Base-by-base conservation (phyloP, 225 moss, liverwort and hornwort species). In the Sphagnum contortum region DNA sequence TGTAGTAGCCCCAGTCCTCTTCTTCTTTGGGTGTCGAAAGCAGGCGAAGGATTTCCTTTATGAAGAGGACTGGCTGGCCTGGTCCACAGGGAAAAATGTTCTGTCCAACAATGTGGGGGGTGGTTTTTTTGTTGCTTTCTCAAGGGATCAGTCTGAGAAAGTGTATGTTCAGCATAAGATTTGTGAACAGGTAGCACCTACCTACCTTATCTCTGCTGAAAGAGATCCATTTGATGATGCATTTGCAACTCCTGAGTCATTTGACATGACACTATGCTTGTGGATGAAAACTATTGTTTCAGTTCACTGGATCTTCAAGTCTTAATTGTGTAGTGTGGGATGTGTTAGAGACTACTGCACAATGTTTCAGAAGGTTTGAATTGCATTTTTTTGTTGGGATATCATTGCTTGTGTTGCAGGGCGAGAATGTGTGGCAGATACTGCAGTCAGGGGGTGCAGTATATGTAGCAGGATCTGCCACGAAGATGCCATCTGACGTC, bases 401-500 rank as follows among this genome's bases (percentile, higher is more conserved):
- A 61, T 3, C 61, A 29, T 29, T 29, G 29, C 29, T 29, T 29
- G 29, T 29, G 29, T 29, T 29, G 29, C 78, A 89, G 76, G 67
- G 91, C 1, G 74, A 76, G 58, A 70, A 71, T 65, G 84, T 91
- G 29, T 81, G 89, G 86, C 65, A 75, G 60, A 74, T 92, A 64
- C 61, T 98, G 50, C 87, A 93, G 73, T 73, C 78, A 64, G 98
- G 93, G 72, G 98, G 88, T 13, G 82, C 86, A 48, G 73, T 98
- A 56, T 98, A 81, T 64, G 87, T 98, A 48, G 93, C 98, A 55
- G 98, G 98, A 59, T 98, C 98, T 64, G 98, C 98, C 50, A 98
- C 82, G 57, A 98, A 91, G 69, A 98, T 93, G 98, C 98, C 98
- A 57, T 83, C 91, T 14, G 92, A 98, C 74, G 98, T 98, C n/a